Base-by-base conservation (phyloP, 345 rosid species). In the Camelina laxa region DNA sequence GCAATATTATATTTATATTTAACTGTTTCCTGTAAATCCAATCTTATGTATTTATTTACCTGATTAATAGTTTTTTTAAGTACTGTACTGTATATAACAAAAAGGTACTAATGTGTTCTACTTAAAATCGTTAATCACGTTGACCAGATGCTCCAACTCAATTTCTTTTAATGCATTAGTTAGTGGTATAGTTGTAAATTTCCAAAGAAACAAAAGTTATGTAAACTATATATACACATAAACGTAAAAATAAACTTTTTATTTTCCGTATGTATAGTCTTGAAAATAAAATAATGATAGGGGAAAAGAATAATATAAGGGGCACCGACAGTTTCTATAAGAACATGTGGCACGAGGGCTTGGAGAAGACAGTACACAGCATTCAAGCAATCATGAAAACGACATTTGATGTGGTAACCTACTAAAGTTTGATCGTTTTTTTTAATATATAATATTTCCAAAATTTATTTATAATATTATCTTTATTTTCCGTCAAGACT, bases 241-340 rank as follows among this genome's bases (percentile, higher is more conserved):
- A 49, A 20, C 12, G 17, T 16, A 48, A 7, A 17, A 53, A 5
- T 53, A 13, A 41, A 49, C 14, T 1, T 55, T 47, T 74, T 61
- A 0, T 1, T 33, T 17, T 45, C 15, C 2, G 38, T 59, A 27
- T 27, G 30, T 27, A 27, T 27, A 54, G 7, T 8, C 14, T 0
- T 24, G 20, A 15, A 27, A 47, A 6, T 67, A 20, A n/a, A 39
- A 54, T 0, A 19, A 11, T 13, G 20, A 6, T 0, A 31, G 4
- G 47, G 19, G 14, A 63, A 53, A 63, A 21, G n/a, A 42, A 67
- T 12, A 38, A 33, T 30, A 72, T 45, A 72, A 56, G 58, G 57
- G 21, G 79, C 85, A 79, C 85, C 85, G 85, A 82, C 85, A 82
- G 85, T 69, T 67, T 72, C 10, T 62, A 65, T 70, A 65, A 41